phyloP scores from a whole-genome alignment of 176 grass and related monocot genomes.

The Triticum urartu region DNA sequence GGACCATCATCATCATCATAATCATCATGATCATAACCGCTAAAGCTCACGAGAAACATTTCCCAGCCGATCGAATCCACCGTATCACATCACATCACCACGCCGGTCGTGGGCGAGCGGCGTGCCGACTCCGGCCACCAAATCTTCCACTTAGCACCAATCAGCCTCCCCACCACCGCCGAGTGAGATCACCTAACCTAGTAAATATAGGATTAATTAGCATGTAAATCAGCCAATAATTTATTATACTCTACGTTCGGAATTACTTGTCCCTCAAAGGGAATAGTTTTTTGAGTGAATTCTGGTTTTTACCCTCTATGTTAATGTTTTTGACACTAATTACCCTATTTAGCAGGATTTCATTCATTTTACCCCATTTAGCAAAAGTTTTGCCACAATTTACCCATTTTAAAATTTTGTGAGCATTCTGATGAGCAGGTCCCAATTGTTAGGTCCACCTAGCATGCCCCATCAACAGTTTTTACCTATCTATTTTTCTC shows the following conservation, averaged over 20 bases:
- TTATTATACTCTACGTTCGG: background rate
- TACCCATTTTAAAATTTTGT: no score
- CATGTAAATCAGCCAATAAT: background rate
- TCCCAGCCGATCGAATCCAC: slow-evolving; percentile 4
- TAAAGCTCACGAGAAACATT: slow-evolving; percentile 12
- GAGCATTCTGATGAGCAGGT: no score
- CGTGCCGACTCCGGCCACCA: slow-evolving; percentile 15
- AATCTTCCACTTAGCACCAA: slow-evolving; percentile 32
- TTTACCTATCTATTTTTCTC: no score
- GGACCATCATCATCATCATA: slow-evolving; percentile 29
- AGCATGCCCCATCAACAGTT: no score
- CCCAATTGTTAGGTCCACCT: no score
- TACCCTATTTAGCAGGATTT: no score
- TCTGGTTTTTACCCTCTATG: no score
- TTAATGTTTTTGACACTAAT: no score
- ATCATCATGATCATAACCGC: background rate
- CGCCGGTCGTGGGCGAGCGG: background rate
- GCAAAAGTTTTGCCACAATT: no score
- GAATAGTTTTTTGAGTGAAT: no score
- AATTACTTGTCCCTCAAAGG: no score
- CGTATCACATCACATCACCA: slow-evolving; percentile 37
- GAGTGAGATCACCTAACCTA: slow-evolving; percentile 13
- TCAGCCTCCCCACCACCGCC: background rate
- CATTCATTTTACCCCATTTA: no score
- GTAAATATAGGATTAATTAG: background rate